These are phyloP conservation scores for Kregervanrija pseudodelftensis DNA, from an alignment of 805 yeast genomes.

Conservation along the genomic window DNA sequence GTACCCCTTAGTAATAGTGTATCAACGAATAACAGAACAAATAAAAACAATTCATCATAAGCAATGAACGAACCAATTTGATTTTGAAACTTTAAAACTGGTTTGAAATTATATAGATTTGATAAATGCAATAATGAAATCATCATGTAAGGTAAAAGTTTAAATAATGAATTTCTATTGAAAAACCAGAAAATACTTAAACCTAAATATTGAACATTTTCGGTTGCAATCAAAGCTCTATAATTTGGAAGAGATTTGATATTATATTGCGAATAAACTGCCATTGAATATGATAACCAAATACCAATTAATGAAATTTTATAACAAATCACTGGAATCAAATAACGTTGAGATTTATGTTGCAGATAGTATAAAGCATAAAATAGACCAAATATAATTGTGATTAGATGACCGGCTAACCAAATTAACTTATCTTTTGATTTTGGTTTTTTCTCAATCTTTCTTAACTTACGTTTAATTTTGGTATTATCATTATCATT, in stretches of 20 bases:
- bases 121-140: constrained; percentile 54
- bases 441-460: constrained; percentile 6
- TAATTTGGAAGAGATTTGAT: constrained; percentile 50
- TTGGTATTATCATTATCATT: too few species aligned
- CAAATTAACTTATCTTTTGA: constrained; percentile 36
- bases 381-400: constrained; percentile 37
- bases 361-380: constrained; percentile 30
- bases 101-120: constrained; percentile 31
- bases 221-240: constrained; percentile 60
- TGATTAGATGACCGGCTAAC: constrained; percentile 48
- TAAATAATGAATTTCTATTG: constrained; percentile 58
- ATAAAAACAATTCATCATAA: constrained; percentile 51
- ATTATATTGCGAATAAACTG: constrained; percentile 54
- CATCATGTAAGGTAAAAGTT: constrained; percentile 52
- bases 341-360: constrained; percentile 31
- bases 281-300: constrained; percentile 41
- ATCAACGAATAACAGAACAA: constrained; percentile 47
- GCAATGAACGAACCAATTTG: constrained; percentile 43
- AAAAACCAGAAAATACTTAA: constrained; percentile 54
- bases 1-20: constrained; percentile 58
- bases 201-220: constrained; percentile 63
- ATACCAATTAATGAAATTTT: constrained; percentile 52
- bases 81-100: constrained; percentile 32
- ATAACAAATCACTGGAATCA: constrained; percentile 45
- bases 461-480: constrained; percentile 1